Evolutionary conservation across 73 alveolate species (phyloP).

Genomic region (Paramecium octaurelia): DNA sequence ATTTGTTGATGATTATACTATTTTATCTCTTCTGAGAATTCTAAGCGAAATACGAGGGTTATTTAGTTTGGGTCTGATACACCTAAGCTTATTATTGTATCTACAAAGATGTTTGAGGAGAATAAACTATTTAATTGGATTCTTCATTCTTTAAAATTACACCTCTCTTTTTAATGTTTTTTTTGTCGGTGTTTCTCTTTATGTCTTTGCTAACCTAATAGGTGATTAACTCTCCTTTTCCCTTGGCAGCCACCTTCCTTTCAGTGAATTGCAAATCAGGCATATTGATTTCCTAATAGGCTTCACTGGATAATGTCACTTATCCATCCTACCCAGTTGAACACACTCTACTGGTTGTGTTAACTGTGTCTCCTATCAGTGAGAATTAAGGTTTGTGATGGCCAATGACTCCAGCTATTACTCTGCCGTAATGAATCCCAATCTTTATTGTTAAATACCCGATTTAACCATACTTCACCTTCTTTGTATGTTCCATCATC

Average conservation of each 20-base stretch:
- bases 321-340: slow-evolving; percentile 64
- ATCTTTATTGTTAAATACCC: slow-evolving; percentile 76
- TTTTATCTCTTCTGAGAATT: background rate
- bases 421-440: slow-evolving; percentile 95
- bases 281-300: slow-evolving; percentile 41
- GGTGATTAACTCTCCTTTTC: slow-evolving; percentile 63
- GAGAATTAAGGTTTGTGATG: slow-evolving; percentile 95
- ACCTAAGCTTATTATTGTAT: background rate
- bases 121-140: background rate
- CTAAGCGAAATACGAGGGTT: background rate
- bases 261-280: slow-evolving; percentile 42
- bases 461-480: slow-evolving; percentile 25
- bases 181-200: background rate
- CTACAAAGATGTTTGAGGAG: background rate
- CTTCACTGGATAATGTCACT: slow-evolving; percentile 32
- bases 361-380: slow-evolving; percentile 93
- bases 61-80: background rate
- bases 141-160: background rate
- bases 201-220: background rate
- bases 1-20: background rate
- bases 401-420: slow-evolving; percentile 96
- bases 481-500: slow-evolving; percentile 47
- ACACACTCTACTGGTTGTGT: slow-evolving; percentile 92
- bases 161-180: background rate
- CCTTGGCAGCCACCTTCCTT: slow-evolving; percentile 53